Conservation (phyloP, 495 filamentous ascomycete genomes). For the Paragyromitra xinjiangensis region DNA sequence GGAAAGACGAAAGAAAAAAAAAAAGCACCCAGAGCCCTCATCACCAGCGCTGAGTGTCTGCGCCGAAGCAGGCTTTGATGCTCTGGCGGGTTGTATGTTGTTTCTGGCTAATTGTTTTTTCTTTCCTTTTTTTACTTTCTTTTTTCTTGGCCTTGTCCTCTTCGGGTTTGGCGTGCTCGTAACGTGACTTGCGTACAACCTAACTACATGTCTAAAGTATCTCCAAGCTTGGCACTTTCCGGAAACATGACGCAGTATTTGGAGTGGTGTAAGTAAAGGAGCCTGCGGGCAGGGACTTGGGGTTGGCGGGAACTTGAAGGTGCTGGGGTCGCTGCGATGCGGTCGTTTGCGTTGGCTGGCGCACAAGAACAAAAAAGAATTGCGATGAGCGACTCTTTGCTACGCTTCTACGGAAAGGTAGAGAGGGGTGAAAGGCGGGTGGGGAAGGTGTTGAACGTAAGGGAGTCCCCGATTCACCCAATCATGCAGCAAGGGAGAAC, state of each 20-base stretch:
- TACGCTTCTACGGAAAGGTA: constrained; percentile 21
- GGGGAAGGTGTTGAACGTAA: constrained; percentile 40
- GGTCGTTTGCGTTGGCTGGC: constrained; percentile 41
- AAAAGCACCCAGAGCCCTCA: constrained; percentile 44
- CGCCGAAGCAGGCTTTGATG: constrained; percentile 51
- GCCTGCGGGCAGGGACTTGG: constrained; percentile 38
- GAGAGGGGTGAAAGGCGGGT: constrained; percentile 6
- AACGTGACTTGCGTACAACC: constrained; percentile 51
- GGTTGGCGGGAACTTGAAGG: constrained; percentile 29
- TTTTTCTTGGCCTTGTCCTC: constrained; percentile 36
- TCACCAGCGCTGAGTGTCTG: constrained; percentile 46
- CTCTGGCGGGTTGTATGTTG: constrained; percentile 41
- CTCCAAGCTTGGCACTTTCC: constrained; percentile 50
- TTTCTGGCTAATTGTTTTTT: constrained; percentile 47
- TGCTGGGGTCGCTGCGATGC: constrained; percentile 35
- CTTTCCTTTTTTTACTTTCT: constrained; percentile 23
- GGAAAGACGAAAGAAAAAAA: neutral
- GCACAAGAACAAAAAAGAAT: constrained; percentile 47
- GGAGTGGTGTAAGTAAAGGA: constrained; percentile 26
- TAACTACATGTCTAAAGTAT: constrained; percentile 49
- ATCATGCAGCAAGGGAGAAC: constrained; percentile 48
- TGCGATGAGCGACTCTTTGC: constrained; percentile 45
- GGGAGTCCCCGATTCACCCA: constrained; percentile 52
- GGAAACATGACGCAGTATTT: constrained; percentile 48
- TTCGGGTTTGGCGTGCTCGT: constrained; percentile 43